Conservation (phyloP, 192 early-diverging fungal species). For the Backusella liffmaniae region DNA sequence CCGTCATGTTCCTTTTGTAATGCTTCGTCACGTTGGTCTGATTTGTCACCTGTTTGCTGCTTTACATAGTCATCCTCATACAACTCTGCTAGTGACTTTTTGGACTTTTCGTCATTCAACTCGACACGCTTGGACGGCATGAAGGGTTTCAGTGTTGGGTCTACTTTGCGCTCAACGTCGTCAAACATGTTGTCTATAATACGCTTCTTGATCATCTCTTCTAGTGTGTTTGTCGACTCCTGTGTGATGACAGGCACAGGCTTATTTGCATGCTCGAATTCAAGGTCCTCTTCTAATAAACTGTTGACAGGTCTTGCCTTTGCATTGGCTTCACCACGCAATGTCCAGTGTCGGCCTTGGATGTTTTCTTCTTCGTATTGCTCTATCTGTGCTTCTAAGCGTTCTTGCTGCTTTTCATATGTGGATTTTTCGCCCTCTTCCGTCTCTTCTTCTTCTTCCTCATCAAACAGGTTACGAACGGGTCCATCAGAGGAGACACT, state of each 20-base stretch:
- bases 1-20: slow-evolving; percentile 79
- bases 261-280: slow-evolving; percentile 88
- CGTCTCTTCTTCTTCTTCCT: slow-evolving; percentile 57
- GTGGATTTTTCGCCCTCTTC: slow-evolving; percentile 59
- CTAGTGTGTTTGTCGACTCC: slow-evolving; percentile 82
- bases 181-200: slow-evolving; percentile 89
- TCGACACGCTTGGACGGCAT: slow-evolving; percentile 74
- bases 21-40: slow-evolving; percentile 76
- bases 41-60: slow-evolving; percentile 46
- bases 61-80: slow-evolving; percentile 91
- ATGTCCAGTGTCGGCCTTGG: slow-evolving; percentile 83
- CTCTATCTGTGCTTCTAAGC: slow-evolving; percentile 69
- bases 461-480: slow-evolving; percentile 57
- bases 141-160: slow-evolving; percentile 69
- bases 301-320: slow-evolving; percentile 89
- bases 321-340: slow-evolving; percentile 82
- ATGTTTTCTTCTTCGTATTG: slow-evolving; percentile 87
- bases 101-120: slow-evolving; percentile 81
- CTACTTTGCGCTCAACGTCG: slow-evolving; percentile 90
- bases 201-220: slow-evolving; percentile 92
- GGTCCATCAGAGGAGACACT: slow-evolving; percentile 21
- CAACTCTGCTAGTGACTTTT: slow-evolving; percentile 86
- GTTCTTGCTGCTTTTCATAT: slow-evolving; percentile 78
- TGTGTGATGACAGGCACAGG: slow-evolving; percentile 94
- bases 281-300: slow-evolving; percentile 90